A percentile compares a stretch with the other conserved stretches of the same genome.
Conservation (phyloP, 805 yeast species). For the Metschnikowia henanensis region DNA sequence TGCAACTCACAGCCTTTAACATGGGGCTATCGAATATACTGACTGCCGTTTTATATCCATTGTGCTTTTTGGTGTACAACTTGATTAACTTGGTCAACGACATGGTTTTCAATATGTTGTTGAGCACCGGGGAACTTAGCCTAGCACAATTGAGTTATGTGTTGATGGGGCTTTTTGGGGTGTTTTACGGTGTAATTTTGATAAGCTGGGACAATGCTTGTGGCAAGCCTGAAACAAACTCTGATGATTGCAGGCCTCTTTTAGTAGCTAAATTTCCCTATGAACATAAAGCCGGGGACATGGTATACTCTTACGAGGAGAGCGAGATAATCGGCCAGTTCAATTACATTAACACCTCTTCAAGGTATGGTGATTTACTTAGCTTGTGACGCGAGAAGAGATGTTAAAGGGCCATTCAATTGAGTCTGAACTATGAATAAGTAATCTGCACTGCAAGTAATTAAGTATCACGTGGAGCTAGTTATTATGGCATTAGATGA, state of each 20-base stretch:
- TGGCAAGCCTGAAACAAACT: conserved; percentile 1
- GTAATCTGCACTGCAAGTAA: too few species aligned
- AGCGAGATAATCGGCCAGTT: conserved; percentile 15
- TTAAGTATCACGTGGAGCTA: too few species aligned
- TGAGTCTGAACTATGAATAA: too few species aligned
- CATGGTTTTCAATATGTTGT: conserved; percentile 58
- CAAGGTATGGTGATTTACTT: too few species aligned
- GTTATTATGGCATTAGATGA: too few species aligned
- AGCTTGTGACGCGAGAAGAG: too few species aligned
- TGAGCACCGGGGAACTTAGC: conserved; percentile 40
- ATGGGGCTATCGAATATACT: conserved; percentile 68
- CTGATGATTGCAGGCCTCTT: conserved; percentile 10
- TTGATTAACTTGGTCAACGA: conserved; percentile 52
- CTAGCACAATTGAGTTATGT: conserved; percentile 52
- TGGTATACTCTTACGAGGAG: conserved; percentile 19
- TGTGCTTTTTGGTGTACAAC: conserved; percentile 83
- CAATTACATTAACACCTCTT: conserved; percentile 1
- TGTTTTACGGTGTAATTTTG: conserved; percentile 65
- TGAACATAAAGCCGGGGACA: conserved; percentile 12
- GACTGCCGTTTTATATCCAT: conserved; percentile 79
- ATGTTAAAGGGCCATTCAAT: too few species aligned
- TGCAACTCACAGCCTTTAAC: conserved; percentile 73
- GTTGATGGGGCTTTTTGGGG: conserved; percentile 47
- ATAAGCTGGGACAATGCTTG: conserved; percentile 55
- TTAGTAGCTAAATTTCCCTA: conserved; percentile 20